phyloP scores from a whole-genome alignment of 208 protist species.

The Crithidia expoeki region DNA sequence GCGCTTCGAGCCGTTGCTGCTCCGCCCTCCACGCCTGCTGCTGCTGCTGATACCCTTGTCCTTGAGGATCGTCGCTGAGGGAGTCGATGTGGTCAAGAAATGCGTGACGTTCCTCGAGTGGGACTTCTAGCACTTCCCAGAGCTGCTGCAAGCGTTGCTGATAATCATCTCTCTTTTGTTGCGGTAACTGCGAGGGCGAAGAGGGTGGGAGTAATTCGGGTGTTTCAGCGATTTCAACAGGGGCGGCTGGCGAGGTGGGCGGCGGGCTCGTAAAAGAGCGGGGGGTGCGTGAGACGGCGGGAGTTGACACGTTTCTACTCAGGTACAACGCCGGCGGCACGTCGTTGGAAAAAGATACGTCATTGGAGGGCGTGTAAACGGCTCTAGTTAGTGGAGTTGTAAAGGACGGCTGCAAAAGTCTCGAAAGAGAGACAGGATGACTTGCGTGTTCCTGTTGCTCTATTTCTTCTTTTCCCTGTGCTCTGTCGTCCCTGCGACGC shows the following conservation, averaged over 20 bases:
- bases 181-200: neutral
- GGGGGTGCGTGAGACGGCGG: slow-evolving; percentile 4
- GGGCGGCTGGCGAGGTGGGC: slow-evolving; percentile 11
- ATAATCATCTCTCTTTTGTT: neutral
- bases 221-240: neutral
- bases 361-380: no score
- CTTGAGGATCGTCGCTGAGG: neutral
- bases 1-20: slow-evolving; percentile 54
- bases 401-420: no score
- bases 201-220: neutral
- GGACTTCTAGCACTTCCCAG: slow-evolving; percentile 61
- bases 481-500: neutral
- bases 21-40: slow-evolving; percentile 24
- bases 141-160: slow-evolving; percentile 45
- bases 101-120: slow-evolving; percentile 38
- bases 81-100: slow-evolving; percentile 23
- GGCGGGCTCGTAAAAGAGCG: neutral
- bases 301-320: neutral
- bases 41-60: slow-evolving; percentile 12
- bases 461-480: neutral
- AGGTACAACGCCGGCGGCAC: neutral
- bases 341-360: neutral
- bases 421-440: no score
- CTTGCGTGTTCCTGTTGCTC: no score
- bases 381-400: no score